Conservation (phyloP, 1,284 basidiomycete species). For the Malassezia slooffiae region DNA sequence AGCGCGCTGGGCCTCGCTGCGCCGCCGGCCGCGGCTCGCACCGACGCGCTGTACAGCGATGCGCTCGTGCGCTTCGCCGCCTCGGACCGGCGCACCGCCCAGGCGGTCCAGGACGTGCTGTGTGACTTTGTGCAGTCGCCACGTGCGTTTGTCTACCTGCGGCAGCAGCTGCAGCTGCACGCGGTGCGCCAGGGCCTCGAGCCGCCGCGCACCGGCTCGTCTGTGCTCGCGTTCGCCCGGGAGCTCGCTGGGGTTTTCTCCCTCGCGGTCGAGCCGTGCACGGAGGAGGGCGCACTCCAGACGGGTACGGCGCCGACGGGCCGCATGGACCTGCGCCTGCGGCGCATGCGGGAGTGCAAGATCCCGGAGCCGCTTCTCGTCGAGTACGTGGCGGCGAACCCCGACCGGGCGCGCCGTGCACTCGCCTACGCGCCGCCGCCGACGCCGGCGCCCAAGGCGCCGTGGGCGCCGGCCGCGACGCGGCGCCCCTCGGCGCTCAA, state of each 20-base stretch:
- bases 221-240: constrained; percentile 34
- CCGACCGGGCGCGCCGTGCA: not conserved
- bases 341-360: constrained; percentile 29
- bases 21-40: constrained; percentile 20
- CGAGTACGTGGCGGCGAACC: constrained; percentile 15
- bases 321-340: constrained; percentile 20
- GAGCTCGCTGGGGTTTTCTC: constrained; percentile 30
- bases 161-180: constrained; percentile 1
- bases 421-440: not conserved
- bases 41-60: constrained; percentile 13
- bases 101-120: constrained; percentile 31
- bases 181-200: constrained; percentile 2
- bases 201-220: constrained; percentile 19
- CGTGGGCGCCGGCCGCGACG: not conserved
- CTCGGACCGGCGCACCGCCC: constrained; percentile 20
- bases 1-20: constrained; percentile 39
- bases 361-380: constrained; percentile 29
- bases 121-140: constrained; percentile 41
- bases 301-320: not conserved
- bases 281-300: not conserved
- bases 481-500: not conserved
- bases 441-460: not conserved
- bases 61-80: constrained; percentile 29
- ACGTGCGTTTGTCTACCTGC: constrained; percentile 29
- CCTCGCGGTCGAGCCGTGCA: constrained; percentile 15